Evolutionary conservation across 148 eudicot species (phyloP).

Genomic region (Rhododendron ovatum): DNA sequence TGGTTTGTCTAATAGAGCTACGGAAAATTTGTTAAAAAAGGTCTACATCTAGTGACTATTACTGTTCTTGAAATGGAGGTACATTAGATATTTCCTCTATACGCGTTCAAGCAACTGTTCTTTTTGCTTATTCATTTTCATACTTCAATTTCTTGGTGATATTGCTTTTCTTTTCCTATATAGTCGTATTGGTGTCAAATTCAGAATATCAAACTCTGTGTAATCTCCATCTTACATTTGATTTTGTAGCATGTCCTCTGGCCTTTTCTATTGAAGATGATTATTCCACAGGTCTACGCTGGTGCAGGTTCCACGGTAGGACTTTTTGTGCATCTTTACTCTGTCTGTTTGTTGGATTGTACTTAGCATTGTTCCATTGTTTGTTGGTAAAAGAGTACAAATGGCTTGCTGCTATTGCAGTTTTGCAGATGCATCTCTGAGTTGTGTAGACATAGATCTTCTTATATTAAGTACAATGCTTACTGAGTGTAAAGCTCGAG

Average conservation of each 20-base stretch:
- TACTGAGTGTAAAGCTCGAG: slow-evolving; percentile 72
- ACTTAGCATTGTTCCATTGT: not conserved
- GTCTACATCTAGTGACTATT: slow-evolving; percentile 78
- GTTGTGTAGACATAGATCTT: slow-evolving; percentile 63
- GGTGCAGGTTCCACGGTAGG: slow-evolving; percentile 85
- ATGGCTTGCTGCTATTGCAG: slow-evolving; percentile 28
- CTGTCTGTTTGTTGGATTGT: not conserved
- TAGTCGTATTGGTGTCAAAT: not conserved
- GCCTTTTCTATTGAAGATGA: slow-evolving; percentile 49
- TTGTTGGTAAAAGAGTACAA: not conserved
- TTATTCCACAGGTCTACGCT: slow-evolving; percentile 70
- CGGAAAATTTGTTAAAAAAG: slow-evolving; percentile 74
- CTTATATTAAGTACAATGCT: slow-evolving; percentile 43
- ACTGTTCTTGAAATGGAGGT: slow-evolving; percentile 98
- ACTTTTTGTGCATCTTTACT: not conserved
- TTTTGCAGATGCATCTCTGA: slow-evolving; percentile 98
- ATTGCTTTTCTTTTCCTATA: not conserved
- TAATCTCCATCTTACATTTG: slow-evolving; percentile 4
- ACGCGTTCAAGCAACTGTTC: too few relatives aligned
- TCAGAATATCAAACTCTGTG: not conserved
- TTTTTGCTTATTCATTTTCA: too few relatives aligned
- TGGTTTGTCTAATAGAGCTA: slow-evolving; percentile 53
- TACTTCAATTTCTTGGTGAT: slow-evolving; percentile 9
- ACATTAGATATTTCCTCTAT: too few relatives aligned
- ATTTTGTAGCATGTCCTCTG: slow-evolving; percentile 56